A percentile compares a stretch with the other conserved stretches of the same genome.
Evolutionary conservation across 2,329 filamentous ascomycete species (phyloP).

Genomic region (Lecanosticta acicola): DNA sequence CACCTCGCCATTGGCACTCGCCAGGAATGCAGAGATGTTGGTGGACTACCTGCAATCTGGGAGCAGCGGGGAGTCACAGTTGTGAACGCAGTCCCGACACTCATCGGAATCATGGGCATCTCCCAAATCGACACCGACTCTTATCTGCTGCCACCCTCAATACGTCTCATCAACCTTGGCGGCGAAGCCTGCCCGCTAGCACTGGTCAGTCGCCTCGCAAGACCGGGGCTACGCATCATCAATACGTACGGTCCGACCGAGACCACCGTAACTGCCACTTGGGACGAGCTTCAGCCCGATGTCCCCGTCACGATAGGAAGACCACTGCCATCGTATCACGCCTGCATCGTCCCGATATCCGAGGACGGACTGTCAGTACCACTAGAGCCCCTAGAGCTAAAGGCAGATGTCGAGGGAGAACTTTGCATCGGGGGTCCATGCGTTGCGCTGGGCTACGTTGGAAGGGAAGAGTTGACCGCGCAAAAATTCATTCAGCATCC

Average conservation of each 20-base stretch:
- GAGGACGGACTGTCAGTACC: constrained; percentile 9
- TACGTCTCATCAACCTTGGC: constrained; percentile 21
- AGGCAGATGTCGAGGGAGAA: constrained; percentile 17
- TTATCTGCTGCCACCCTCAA: constrained; percentile 14
- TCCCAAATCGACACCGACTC: constrained; percentile 11
- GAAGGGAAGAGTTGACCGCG: constrained; percentile 18
- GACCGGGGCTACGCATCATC: constrained; percentile 18
- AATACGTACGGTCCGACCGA: constrained; percentile 25
- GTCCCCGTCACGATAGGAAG: constrained; percentile 20
- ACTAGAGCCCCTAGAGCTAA: constrained; percentile 12
- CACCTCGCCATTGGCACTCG: constrained; percentile 21
- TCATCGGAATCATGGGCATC: constrained; percentile 20
- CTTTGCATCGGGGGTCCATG: constrained; percentile 23
- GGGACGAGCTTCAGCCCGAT: constrained; percentile 19
- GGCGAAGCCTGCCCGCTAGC: constrained; percentile 21
- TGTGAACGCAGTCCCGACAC: constrained; percentile 21
- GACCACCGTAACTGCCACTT: constrained; percentile 20
- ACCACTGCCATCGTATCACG: constrained; percentile 21
- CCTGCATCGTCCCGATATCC: constrained; percentile 15
- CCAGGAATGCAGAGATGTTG: constrained; percentile 17
- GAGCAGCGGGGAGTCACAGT: constrained; percentile 15
- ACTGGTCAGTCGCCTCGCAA: constrained; percentile 17
- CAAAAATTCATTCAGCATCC: constrained; percentile 24
- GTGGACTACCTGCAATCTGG: constrained; percentile 16
- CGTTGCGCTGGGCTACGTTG: constrained; percentile 20